Evolutionary conservation across 108 stramenopile genomes (phyloP).

Genomic region (Cyclotella kingstonii): DNA sequence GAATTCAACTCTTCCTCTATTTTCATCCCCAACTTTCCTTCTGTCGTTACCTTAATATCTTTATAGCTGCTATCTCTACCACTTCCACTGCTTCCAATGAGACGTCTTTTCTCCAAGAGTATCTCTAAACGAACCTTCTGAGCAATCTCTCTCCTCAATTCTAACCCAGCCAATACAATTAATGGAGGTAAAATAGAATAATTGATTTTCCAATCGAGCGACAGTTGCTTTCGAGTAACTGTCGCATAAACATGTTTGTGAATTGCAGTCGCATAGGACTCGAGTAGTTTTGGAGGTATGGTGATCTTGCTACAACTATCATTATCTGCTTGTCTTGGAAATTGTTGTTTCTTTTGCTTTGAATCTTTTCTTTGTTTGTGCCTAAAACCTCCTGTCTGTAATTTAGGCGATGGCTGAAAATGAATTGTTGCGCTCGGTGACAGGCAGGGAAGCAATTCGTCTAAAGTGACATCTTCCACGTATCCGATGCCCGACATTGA

Average conservation of each 20-base stretch:
- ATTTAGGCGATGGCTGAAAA: not conserved
- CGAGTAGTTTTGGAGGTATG: slow-evolving; percentile 4
- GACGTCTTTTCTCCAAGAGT: slow-evolving; percentile 17
- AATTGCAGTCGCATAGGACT: slow-evolving; percentile 13
- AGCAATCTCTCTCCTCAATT: slow-evolving; percentile 24
- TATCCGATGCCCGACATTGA: slow-evolving; percentile 9
- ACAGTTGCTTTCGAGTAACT: slow-evolving; percentile 8
- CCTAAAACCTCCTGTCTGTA: not conserved
- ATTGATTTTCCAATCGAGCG: slow-evolving; percentile 28
- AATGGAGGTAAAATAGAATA: slow-evolving; percentile 14
- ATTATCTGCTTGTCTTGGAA: not conserved
- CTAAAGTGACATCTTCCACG: slow-evolving; percentile 27
- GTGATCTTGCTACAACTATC: too few relatives aligned
- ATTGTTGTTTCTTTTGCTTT: not conserved
- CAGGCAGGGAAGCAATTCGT: slow-evolving; percentile 8
- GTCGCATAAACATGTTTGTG: slow-evolving; percentile 27
- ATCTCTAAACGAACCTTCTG: slow-evolving; percentile 24
- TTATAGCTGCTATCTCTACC: not conserved
- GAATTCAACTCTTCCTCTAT: slow-evolving; percentile 3
- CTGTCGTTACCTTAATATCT: not conserved
- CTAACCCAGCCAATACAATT: slow-evolving; percentile 20
- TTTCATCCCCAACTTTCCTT: not conserved
- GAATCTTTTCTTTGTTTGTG: not conserved
- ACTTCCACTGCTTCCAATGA: not conserved
- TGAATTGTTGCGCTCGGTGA: not conserved